Base-by-base conservation (phyloP, 1,139 yeast species). In the Candida tunisiensis region DNA sequence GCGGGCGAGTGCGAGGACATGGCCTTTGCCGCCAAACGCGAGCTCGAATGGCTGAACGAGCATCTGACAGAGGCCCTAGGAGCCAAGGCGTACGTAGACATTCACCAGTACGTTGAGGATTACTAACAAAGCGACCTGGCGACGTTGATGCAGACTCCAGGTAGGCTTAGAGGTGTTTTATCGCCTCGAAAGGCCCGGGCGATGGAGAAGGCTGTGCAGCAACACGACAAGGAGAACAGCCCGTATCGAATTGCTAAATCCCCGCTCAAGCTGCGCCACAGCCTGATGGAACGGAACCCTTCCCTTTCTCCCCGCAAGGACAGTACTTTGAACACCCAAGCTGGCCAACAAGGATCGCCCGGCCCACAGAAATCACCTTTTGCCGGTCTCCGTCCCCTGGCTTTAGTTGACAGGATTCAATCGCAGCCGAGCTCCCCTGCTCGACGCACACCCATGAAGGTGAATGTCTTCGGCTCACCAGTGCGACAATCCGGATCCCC, bases 11-110 rank as follows among this genome's bases (percentile, higher is more conserved):
- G 48, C 4, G 61, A 56, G 31, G 59, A 55, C 31, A 50, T 57
- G 31, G 55, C 56, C 3, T 53, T 42, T 25, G 48, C 56, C 2
- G 54, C 57, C 4, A 44, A 55, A 8, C 33, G 54, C 12, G 62
- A 55, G 28, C 31, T 57, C 24, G 49, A 53, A 18, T 56, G 61
- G 62, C 35, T 57, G 14, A 50, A 55, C 26, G 60, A 53, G 30
- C 51, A 51, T 32, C 43, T 48, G 45, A 35, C 41, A 4, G 46
- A 8, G 6, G 28, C 23, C 12, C 7, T 19, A 8, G 15, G 19
- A 8, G 21, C 8, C 10, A 13, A 21, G 19, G 20, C 15, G 16
- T 16, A n/a, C 4, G 18, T 13, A 15, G 15, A 6, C 11, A 3
- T 23, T 6, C 14, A 19, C 15, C 20, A 4, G 33, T 11, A 14